Base-by-base conservation (phyloP, 345 rosid genomes). In the Dovyalis caffra region DNA sequence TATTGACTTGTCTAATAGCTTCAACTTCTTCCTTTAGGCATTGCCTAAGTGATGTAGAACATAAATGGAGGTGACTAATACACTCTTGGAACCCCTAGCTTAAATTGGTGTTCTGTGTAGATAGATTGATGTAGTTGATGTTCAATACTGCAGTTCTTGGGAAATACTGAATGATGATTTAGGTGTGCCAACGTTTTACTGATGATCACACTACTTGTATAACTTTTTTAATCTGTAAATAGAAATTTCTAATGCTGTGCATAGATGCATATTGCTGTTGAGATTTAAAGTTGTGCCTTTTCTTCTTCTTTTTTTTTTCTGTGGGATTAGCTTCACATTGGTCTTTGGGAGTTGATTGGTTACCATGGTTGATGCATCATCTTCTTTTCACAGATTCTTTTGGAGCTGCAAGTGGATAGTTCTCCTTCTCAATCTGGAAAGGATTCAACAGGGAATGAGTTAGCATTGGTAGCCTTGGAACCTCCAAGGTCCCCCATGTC, bases 381-480 rank as follows among this genome's bases (percentile, higher is more conserved):
- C 45, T 75, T 71, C 70, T 61, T 70, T 78, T 74, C 45, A 32
- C 87, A 95, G 97, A 88, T 91, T 82, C 94, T 91, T 79, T 82
- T 95, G 74, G 99, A 95, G 86, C 80, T 85, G 47, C 83, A 56
- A 82, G 86, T 65, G 79, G 86, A 87, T 77, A 84, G 78, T 64
- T 60, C 74, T 68, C 68, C 86, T 74, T 85, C 91, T 71, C 85
- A 67, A 64, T 28, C 34, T 77, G 88, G 86, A 72, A 83, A 81
- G 85, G 88, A 86, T 81, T 85, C 90, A 68, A 82, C 88, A 0
- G 89, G 90, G 76, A 95, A 91, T 82, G 89, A 86, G 73, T 80
- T 95, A 78, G 92, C 94, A 64, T 66, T 90, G 87, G 92, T 90
- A 70, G 83, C 93, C 62, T 26, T 91, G 77, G 93, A 91, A 80